Conservation (phyloP, 2,329 filamentous ascomycete species). For the Diaporthe sp. region DNA sequence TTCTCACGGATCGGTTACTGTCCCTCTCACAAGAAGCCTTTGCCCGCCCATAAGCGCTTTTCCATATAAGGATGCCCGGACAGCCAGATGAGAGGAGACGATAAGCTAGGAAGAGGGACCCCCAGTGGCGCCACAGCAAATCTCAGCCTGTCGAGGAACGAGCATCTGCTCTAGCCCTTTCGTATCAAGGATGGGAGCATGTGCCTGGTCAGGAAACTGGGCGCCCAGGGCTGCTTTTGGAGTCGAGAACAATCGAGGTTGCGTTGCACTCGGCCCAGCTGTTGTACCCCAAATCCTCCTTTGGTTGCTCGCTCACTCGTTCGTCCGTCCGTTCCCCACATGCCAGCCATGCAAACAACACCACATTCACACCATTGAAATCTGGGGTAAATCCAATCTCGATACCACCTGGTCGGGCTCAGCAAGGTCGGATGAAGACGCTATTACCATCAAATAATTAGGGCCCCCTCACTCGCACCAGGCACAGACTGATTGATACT, state of each 20-base stretch:
- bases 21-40: not conserved
- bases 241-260: conserved; percentile 7
- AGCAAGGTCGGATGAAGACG: not conserved
- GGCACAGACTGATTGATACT: not conserved
- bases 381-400: conserved; percentile 27
- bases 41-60: not conserved
- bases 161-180: not conserved
- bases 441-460: conserved; percentile 6
- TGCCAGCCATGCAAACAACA: not conserved
- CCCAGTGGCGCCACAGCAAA: conserved; percentile 9
- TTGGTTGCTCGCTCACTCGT: not conserved
- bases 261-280: conserved; percentile 13
- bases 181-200: conserved; percentile 22
- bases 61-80: not conserved
- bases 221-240: not conserved
- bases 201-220: not conserved
- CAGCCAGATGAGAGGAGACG: not conserved
- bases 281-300: not conserved
- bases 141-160: conserved; percentile 24
- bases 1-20: not conserved
- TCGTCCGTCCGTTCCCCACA: not conserved
- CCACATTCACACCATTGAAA: not conserved
- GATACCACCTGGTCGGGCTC: conserved; percentile 20
- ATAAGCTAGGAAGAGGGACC: conserved; percentile 6
- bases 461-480: not conserved